phyloP scores from a whole-genome alignment of 768 basidiomycete species.

The Pleurotus tuoliensis region DNA sequence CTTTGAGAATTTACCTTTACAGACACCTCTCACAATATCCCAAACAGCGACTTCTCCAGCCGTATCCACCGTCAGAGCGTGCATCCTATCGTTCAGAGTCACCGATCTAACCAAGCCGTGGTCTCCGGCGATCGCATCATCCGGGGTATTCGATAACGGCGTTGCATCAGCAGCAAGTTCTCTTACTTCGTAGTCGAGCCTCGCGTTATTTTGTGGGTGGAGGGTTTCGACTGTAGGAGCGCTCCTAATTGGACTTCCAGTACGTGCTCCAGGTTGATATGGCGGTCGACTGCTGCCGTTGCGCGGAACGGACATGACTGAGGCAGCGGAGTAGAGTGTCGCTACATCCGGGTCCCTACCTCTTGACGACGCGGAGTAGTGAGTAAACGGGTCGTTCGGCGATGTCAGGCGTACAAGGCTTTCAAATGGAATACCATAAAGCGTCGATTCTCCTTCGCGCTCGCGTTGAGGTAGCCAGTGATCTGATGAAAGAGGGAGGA shows the following conservation, averaged over 20 bases:
- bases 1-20: conserved; percentile 63
- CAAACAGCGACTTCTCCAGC: conserved; percentile 86
- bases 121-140: conserved; percentile 69
- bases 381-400: conserved; percentile 57
- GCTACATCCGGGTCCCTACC: conserved; percentile 74
- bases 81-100: conserved; percentile 83
- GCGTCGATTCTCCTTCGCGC: conserved; percentile 28
- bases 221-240: conserved; percentile 34
- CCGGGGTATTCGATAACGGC: conserved; percentile 51
- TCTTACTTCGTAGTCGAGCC: conserved; percentile 57
- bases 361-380: conserved; percentile 30
- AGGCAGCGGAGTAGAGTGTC: conserved; percentile 84
- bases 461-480: conserved; percentile 21
- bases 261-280: conserved; percentile 27
- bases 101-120: conserved; percentile 80
- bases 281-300: conserved; percentile 28
- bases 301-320: conserved; percentile 64
- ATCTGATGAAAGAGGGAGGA: conserved; percentile 30
- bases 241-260: conserved; percentile 26
- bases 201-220: conserved; percentile 33
- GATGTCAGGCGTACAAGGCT: conserved; percentile 67
- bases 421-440: conserved; percentile 67
- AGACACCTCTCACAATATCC: conserved; percentile 81
- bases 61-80: conserved; percentile 89
- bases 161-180: conserved; percentile 81